Percentiles rank a stretch among this genome's conserved stretches.
phyloP scores from a whole-genome alignment of 2,329 filamentous ascomycete species.

The Emydomyces testavorans region DNA sequence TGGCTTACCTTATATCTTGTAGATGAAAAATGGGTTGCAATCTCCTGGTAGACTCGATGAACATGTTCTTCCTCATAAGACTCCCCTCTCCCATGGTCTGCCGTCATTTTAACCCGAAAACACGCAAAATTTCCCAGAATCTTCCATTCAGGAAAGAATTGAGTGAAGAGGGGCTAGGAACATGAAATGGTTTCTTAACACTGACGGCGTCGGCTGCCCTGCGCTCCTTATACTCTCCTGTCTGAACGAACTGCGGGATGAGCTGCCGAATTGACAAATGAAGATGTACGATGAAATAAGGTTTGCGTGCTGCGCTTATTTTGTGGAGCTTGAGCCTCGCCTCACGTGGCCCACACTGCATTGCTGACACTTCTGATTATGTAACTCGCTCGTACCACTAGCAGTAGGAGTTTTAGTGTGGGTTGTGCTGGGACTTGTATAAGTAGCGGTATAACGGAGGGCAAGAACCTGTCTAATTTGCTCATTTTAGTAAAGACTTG shows the following conservation, averaged over 20 bases:
- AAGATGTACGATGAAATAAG: slow-evolving; percentile 8
- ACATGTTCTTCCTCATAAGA: slow-evolving; percentile 77
- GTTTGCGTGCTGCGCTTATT: slow-evolving; percentile 3
- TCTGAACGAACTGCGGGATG: not conserved
- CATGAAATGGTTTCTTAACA: not conserved
- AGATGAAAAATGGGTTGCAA: slow-evolving; percentile 40
- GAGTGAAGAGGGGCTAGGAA: not conserved
- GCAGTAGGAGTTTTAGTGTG: not conserved
- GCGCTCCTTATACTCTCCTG: not conserved
- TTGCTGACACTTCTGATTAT: too few relatives aligned
- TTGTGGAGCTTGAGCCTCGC: not conserved
- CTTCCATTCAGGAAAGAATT: not conserved
- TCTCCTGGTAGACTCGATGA: slow-evolving; percentile 68
- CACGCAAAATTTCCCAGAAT: too few relatives aligned
- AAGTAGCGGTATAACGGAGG: not conserved
- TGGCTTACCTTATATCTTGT: slow-evolving; percentile 49
- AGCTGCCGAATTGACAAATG: slow-evolving; percentile 1
- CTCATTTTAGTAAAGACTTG: too few relatives aligned
- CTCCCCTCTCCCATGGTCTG: slow-evolving; percentile 15
- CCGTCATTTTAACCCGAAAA: not conserved
- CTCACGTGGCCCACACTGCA: not conserved
- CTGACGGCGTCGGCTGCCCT: not conserved
- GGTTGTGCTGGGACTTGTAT: not conserved
- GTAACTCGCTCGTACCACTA: not conserved
- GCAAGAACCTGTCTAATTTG: not conserved